Percentiles rank a stretch among this genome's conserved stretches.
These are phyloP conservation scores for Poronia punctata DNA, from an alignment of 495 filamentous ascomycete species.

Conservation along the genomic window DNA sequence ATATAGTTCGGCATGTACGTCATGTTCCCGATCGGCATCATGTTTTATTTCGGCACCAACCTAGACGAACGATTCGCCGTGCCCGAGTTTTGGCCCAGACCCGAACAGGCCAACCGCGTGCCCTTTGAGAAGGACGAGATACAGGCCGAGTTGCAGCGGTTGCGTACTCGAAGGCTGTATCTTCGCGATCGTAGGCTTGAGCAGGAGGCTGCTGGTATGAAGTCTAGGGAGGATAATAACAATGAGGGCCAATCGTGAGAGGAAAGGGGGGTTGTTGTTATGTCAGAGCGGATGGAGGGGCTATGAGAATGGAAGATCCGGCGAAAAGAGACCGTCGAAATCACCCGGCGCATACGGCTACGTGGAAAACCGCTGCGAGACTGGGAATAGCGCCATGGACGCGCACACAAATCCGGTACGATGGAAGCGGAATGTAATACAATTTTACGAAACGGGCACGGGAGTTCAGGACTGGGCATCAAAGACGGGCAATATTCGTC, in stretches of 20 bases:
- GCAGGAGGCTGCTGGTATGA: conserved; percentile 34
- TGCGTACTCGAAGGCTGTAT: conserved; percentile 56
- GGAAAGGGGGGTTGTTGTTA: conserved; percentile 1
- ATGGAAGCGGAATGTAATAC: no score
- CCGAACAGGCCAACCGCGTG: conserved; percentile 78
- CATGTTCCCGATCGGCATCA: conserved; percentile 95
- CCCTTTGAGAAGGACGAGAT: conserved; percentile 88
- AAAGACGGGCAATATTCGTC: no score
- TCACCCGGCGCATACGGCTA: no score
- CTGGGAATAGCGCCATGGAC: no score
- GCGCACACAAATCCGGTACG: no score
- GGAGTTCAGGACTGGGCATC: no score
- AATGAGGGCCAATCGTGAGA: conserved; percentile 10
- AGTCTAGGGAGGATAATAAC: conserved; percentile 18
- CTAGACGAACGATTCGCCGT: conserved; percentile 86
- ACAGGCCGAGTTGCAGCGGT: conserved; percentile 61
- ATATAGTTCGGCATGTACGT: conserved; percentile 92
- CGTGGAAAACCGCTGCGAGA: no score
- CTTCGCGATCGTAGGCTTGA: conserved; percentile 54
- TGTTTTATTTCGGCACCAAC: conserved; percentile 99
- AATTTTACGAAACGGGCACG: no score
- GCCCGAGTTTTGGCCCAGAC: conserved; percentile 87
- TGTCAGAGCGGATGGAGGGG: background rate
- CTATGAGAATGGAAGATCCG: no score
- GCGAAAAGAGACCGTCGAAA: no score